Base-by-base conservation (phyloP, 331 rosid genomes). In the Phaseolus coccineus region DNA sequence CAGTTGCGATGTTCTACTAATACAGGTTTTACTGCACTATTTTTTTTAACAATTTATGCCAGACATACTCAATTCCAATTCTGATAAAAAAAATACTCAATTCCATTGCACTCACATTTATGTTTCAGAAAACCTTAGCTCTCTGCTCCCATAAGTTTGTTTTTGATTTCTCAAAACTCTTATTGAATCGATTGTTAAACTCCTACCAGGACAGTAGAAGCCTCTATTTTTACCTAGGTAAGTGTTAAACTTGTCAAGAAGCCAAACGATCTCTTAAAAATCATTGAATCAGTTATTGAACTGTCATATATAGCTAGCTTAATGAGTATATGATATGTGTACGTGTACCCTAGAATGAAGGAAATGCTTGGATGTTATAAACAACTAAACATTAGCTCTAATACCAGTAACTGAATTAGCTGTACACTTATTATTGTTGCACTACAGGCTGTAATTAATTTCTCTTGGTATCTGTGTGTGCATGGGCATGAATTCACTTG, bases 351-450 rank as follows among this genome's bases (percentile, higher is more conserved):
- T 6, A 30, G 67, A 9, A 61, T 4, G 50, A 37, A 28, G 70
- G 28, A 64, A 64, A 28, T 35, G 28, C 47, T 62, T 64, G 70
- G 16, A n/a, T 64, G 11, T 64, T 37, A 12, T 63, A n/a, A 58
- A 58, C 64, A 25, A 10, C 64, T 27, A 58, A 64, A 35, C 44
- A 64, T 31, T 31, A 63, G 46, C 47, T 63, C 69, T 15, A 33
- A 4, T 30, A 16, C 11, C 15, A 33, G 40, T 64, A 37, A 35
- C 30, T 64, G 15, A 37, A 8, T 35, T 64, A 64, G 48, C 28
- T 4, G 9, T 3, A 35, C 13, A 37, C 44, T 15, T 70, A 8
- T 28, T 51, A 9, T 50, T n/a, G 76, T 70, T 16, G 27, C 51
- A 31, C 76, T 46, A 56, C 28, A 19, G 25, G 62, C 47, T 42